Conservation (phyloP, 306 rosid species). For the Prunus padus region DNA sequence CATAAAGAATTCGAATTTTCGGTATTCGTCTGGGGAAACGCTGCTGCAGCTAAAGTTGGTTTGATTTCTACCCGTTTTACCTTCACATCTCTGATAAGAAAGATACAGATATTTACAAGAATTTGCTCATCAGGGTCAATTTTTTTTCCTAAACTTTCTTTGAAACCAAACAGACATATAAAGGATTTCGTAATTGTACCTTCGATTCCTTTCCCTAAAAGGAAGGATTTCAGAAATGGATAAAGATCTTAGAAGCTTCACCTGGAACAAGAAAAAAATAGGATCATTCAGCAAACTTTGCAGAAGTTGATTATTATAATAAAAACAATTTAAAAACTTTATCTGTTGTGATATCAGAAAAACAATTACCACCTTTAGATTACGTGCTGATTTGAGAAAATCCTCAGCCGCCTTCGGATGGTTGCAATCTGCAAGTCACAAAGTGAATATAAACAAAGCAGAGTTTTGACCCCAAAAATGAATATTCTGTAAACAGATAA, state of each 20-base stretch:
- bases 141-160: neutral
- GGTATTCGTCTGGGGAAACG: conserved; percentile 3
- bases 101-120: neutral
- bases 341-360: neutral
- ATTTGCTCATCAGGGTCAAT: neutral
- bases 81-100: conserved; percentile 16
- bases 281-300: neutral
- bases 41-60: conserved; percentile 23
- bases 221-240: conserved; percentile 47
- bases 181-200: conserved; percentile 29
- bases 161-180: neutral
- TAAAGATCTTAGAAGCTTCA: conserved; percentile 38
- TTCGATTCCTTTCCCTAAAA: conserved; percentile 32
- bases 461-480: too few species aligned
- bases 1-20: conserved; percentile 23
- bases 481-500: neutral
- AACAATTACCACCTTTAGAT: conserved; percentile 34
- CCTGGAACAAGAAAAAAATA: conserved; percentile 26
- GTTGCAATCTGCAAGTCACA: conserved; percentile 38
- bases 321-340: neutral
- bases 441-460: neutral
- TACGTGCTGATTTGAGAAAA: conserved; percentile 23
- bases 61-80: conserved; percentile 8
- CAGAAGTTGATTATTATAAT: neutral
- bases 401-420: conserved; percentile 44